Conservation (phyloP, 2,329 filamentous ascomycete species). For the Aureobasidium sp. region DNA sequence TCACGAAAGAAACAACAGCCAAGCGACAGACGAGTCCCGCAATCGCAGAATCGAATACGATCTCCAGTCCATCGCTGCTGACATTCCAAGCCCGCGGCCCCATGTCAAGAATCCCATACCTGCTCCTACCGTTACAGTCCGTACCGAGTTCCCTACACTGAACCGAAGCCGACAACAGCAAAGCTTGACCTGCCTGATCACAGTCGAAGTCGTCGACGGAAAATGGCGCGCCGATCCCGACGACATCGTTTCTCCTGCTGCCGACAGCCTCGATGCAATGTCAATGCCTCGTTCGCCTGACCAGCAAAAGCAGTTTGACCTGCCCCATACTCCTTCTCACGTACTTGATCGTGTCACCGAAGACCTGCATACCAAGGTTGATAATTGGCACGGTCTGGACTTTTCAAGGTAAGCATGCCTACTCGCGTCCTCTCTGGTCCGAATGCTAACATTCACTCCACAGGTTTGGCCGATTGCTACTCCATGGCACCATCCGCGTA, state of each 20-base stretch:
- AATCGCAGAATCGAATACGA: constrained; percentile 85
- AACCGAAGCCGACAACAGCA: constrained; percentile 89
- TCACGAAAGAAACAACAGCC: constrained; percentile 72
- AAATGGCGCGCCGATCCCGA: constrained; percentile 85
- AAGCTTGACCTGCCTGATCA: constrained; percentile 85
- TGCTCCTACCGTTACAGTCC: constrained; percentile 80
- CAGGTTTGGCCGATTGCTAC: constrained; percentile 81
- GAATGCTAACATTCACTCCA: background rate
- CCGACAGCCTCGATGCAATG: constrained; percentile 4
- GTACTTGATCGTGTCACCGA: constrained; percentile 79
- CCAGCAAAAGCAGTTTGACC: background rate
- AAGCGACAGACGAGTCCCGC: constrained; percentile 61
- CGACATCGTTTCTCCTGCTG: constrained; percentile 52
- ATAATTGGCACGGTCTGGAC: constrained; percentile 97
- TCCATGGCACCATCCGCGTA: constrained; percentile 83
- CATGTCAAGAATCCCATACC: constrained; percentile 77
- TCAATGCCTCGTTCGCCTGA: constrained; percentile 12
- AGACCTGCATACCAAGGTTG: constrained; percentile 74
- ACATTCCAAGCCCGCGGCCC: constrained; percentile 62
- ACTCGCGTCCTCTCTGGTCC: background rate
- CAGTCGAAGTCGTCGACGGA: constrained; percentile 84
- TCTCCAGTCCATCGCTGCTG: constrained; percentile 89
- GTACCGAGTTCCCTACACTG: constrained; percentile 93
- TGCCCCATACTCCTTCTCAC: constrained; percentile 43
- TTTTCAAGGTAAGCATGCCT: constrained; percentile 56